Evolutionary conservation across 768 basidiomycete genomes (phyloP).

Genomic region (Hericium rajendrae): DNA sequence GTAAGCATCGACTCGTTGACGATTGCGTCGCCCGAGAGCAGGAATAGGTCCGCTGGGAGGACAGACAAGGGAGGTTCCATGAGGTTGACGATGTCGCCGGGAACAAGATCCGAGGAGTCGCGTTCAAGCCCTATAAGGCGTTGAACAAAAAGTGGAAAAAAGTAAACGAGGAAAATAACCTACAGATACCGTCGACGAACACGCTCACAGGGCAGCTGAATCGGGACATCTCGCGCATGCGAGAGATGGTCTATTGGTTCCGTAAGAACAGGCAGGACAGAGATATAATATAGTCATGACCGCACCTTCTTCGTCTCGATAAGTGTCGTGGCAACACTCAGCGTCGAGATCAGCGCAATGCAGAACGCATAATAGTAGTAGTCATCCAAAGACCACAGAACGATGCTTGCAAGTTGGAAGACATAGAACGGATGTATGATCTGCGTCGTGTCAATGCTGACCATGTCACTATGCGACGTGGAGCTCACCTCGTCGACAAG

Average conservation of each 20-base stretch:
- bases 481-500: slow-evolving; percentile 76
- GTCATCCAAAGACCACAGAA: slow-evolving; percentile 90
- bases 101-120: slow-evolving; percentile 74
- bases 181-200: slow-evolving; percentile 54
- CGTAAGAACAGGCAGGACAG: neutral
- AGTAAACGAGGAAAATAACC: neutral
- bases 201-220: slow-evolving; percentile 74
- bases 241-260: slow-evolving; percentile 68
- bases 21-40: slow-evolving; percentile 93
- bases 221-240: slow-evolving; percentile 95
- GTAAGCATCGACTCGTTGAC: slow-evolving; percentile 99
- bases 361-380: slow-evolving; percentile 98
- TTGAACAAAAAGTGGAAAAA: neutral
- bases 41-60: slow-evolving; percentile 84
- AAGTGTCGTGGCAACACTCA: slow-evolving; percentile 78
- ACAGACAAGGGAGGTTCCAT: slow-evolving; percentile 60
- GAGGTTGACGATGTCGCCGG: slow-evolving; percentile 90
- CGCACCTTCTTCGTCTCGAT: slow-evolving; percentile 84
- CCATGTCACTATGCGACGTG: no score
- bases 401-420: slow-evolving; percentile 92
- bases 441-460: no score
- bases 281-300: neutral
- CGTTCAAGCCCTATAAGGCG: slow-evolving; percentile 49
- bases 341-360: slow-evolving; percentile 81
- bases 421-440: slow-evolving; percentile 97